A percentile compares a stretch with the other conserved stretches of the same genome.
Evolutionary conservation across 192 early-diverging fungal species (phyloP).

Genomic region (Rhizoclosmatium sp.): DNA sequence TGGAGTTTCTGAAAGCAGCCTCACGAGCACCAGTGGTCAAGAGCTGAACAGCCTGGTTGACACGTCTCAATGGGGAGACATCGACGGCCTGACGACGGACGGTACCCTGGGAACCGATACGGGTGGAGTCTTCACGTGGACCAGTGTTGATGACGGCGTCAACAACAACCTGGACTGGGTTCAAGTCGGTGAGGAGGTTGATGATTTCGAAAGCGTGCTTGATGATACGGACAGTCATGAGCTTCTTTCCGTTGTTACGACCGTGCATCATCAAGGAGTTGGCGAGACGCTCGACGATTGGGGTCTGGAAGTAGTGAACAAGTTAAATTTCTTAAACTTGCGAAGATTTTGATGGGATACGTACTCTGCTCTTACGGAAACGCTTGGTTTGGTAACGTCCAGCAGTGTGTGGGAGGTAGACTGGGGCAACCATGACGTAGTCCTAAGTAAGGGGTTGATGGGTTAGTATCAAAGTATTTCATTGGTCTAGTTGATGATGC

Average conservation of each 20-base stretch:
- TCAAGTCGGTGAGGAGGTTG: constrained; percentile 96
- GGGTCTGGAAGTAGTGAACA: constrained; percentile 69
- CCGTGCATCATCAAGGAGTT: constrained; percentile 99
- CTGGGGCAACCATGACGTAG: constrained; percentile 89
- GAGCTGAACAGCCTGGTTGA: constrained; percentile 94
- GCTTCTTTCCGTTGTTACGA: constrained; percentile 99
- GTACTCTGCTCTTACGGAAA: constrained; percentile 96
- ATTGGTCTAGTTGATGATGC: background rate
- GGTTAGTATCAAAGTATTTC: background rate
- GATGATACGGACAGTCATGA: constrained; percentile 98
- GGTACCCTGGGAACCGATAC: constrained; percentile 96
- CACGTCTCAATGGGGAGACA: constrained; percentile 96
- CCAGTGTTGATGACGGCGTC: constrained; percentile 99
- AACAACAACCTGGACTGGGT: constrained; percentile 97
- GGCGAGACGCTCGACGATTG: constrained; percentile 96
- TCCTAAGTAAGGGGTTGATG: constrained; percentile 54
- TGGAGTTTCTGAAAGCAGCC: constrained; percentile 99
- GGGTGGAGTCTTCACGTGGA: constrained; percentile 98
- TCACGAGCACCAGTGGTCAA: constrained; percentile 97
- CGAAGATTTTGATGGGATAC: constrained; percentile 8
- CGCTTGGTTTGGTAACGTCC: constrained; percentile 96
- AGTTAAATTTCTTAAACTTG: background rate
- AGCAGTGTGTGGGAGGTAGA: constrained; percentile 98
- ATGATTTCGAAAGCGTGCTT: constrained; percentile 99
- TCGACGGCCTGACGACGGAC: constrained; percentile 99